phyloP scores from a whole-genome alignment of 1,139 yeast genomes.

The Pichia sp. region DNA sequence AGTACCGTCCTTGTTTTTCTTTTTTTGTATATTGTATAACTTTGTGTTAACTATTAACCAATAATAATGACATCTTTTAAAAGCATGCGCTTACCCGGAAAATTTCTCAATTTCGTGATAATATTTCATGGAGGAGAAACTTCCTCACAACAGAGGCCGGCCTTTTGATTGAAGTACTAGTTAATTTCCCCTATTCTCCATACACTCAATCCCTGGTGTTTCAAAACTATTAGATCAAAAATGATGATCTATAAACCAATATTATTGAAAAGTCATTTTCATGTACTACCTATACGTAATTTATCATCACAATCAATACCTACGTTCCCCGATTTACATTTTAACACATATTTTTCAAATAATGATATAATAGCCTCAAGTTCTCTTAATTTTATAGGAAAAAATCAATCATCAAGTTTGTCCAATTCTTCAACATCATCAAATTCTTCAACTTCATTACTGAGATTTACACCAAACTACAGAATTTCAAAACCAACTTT shows the following conservation, averaged over 20 bases:
- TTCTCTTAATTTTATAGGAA: constrained; percentile 12
- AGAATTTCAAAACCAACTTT: constrained; percentile 8
- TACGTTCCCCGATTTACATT: not conserved
- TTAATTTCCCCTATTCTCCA: not conserved
- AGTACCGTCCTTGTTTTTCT: not conserved
- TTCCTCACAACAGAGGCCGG: not conserved
- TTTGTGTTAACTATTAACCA: not conserved
- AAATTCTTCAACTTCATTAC: not conserved
- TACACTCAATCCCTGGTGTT: not conserved
- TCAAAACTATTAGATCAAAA: not conserved
- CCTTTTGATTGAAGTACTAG: not conserved
- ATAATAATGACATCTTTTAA: not conserved
- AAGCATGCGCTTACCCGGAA: not conserved
- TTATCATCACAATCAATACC: not conserved
- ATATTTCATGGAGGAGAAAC: not conserved
- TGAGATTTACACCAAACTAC: constrained; percentile 25
- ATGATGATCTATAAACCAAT: not conserved
- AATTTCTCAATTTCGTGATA: not conserved
- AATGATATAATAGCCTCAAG: constrained; percentile 11
- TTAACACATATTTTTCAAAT: constrained; percentile 21
- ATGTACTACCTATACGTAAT: not conserved
- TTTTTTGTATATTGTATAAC: not conserved
- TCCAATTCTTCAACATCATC: not conserved
- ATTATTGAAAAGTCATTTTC: not conserved
- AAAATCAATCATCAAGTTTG: not conserved